Conservation (phyloP, 2,329 filamentous ascomycete genomes). For the Sporothrix pallida region DNA sequence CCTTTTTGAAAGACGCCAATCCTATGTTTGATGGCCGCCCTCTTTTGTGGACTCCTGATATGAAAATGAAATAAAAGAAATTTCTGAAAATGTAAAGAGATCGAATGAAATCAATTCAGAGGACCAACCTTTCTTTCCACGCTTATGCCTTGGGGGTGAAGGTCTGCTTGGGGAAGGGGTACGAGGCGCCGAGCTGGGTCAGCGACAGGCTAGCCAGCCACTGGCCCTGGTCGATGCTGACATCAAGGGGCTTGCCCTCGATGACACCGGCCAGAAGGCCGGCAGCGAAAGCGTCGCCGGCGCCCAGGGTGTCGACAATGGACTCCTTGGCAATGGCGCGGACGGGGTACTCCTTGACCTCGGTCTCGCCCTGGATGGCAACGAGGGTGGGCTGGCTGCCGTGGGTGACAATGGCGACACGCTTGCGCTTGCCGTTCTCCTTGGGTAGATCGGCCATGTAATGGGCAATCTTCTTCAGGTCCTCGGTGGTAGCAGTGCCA, state of each 20-base stretch:
- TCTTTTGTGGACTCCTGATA: slow-evolving; percentile 19
- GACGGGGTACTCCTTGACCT: slow-evolving; percentile 79
- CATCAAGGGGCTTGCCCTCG: slow-evolving; percentile 78
- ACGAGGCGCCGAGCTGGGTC: slow-evolving; percentile 94
- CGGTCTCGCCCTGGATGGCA: slow-evolving; percentile 72
- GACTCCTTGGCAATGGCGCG: slow-evolving; percentile 92
- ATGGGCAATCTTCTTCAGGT: slow-evolving; percentile 84
- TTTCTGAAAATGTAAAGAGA: background rate
- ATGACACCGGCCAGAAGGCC: slow-evolving; percentile 91
- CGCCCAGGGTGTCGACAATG: slow-evolving; percentile 92
- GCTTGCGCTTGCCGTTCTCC: slow-evolving; percentile 83
- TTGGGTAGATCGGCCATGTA: slow-evolving; percentile 87
- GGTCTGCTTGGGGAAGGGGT: slow-evolving; percentile 80
- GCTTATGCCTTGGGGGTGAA: slow-evolving; percentile 59
- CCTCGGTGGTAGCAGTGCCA: slow-evolving; percentile 63
- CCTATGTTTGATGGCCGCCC: background rate
- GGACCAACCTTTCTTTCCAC: background rate
- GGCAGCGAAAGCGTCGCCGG: slow-evolving; percentile 83
- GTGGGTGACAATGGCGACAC: slow-evolving; percentile 91
- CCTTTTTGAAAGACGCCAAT: slow-evolving; percentile 33
- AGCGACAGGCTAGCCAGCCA: slow-evolving; percentile 96
- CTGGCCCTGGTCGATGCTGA: slow-evolving; percentile 87
- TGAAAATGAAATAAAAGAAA: background rate
- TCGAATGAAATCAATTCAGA: background rate
- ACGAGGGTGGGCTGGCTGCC: slow-evolving; percentile 90